These are phyloP conservation scores for Hordeum marinum DNA, from an alignment of 176 grass and related monocot genomes.

Conservation along the genomic window DNA sequence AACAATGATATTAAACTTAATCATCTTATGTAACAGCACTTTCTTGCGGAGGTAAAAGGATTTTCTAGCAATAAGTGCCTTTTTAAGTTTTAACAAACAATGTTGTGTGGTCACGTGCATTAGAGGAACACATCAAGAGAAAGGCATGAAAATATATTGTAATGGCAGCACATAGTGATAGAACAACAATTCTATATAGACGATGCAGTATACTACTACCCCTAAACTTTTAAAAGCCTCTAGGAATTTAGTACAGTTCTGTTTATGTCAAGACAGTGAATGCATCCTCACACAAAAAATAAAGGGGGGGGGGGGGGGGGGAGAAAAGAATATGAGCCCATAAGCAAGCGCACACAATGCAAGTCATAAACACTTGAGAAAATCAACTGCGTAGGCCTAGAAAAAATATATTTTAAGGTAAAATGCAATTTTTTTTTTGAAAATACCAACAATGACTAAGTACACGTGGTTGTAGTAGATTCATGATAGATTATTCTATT, in stretches of 20 bases:
- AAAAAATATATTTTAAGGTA: not conserved
- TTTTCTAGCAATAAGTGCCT: not conserved
- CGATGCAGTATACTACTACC: not conserved
- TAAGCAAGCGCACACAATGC: not conserved
- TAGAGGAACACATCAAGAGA: conserved; percentile 4
- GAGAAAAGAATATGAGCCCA: not conserved
- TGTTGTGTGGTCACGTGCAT: not conserved
- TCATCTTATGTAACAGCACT: not conserved
- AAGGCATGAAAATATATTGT: not conserved
- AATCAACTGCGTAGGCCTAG: not conserved
- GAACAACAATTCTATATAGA: not conserved
- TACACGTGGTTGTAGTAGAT: not conserved
- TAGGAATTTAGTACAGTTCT: conserved; percentile 7
- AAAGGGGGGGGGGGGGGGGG: not conserved
- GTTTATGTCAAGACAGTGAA: conserved; percentile 1
- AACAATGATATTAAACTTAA: not conserved
- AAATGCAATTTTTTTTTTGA: too few relatives aligned
- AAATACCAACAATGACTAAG: not conserved
- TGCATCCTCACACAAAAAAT: conserved; percentile 1
- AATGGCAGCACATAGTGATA: not conserved
- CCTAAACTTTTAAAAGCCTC: not conserved
- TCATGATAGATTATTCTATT: not conserved
- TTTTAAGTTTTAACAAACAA: not conserved
- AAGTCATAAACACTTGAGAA: not conserved
- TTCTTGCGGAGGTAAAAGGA: not conserved